Evolutionary conservation across 2,329 filamentous ascomycete species (phyloP).

Genomic region (Cryphonectria naterciae): DNA sequence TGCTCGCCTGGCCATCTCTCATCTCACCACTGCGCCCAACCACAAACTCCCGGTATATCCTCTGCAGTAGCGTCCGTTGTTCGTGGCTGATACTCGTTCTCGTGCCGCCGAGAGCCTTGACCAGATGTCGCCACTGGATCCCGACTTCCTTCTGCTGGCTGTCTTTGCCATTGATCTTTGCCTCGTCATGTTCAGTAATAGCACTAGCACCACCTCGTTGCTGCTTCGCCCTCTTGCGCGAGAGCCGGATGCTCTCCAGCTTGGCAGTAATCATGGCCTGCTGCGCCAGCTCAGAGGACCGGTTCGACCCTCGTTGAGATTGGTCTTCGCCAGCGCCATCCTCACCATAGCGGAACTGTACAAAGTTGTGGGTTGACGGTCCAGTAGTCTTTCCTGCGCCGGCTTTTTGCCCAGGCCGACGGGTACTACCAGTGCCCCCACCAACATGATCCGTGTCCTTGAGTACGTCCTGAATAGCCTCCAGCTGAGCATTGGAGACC

Average conservation of each 20-base stretch:
- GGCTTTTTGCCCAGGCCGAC: conserved; percentile 33
- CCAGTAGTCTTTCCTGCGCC: conserved; percentile 25
- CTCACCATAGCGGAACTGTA: conserved; percentile 82
- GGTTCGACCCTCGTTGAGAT: conserved; percentile 50
- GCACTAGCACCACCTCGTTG: conserved; percentile 39
- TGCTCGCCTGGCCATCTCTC: conserved; percentile 88
- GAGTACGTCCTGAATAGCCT: conserved; percentile 93
- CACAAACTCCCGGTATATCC: conserved; percentile 92
- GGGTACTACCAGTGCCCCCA: conserved; percentile 40
- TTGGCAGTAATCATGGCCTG: conserved; percentile 81
- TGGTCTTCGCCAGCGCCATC: conserved; percentile 52
- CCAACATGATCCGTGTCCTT: conserved; percentile 56
- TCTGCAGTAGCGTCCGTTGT: conserved; percentile 73
- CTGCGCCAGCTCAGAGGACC: conserved; percentile 67
- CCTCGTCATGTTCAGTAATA: conserved; percentile 35
- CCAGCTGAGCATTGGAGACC: conserved; percentile 93
- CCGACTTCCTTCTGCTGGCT: conserved; percentile 65
- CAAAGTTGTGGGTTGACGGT: conserved; percentile 58
- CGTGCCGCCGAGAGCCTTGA: conserved; percentile 75
- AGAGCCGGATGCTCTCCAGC: conserved; percentile 75
- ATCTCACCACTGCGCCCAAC: conserved; percentile 92
- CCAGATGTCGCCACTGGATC: conserved; percentile 82
- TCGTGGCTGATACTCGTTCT: conserved; percentile 80
- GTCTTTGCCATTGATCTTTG: conserved; percentile 29
- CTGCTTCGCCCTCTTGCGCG: conserved; percentile 66